A percentile compares a stretch with the other conserved stretches of the same genome.
phyloP scores from a whole-genome alignment of 805 yeast species.

The Metschnikowia chrysomelidarum region DNA sequence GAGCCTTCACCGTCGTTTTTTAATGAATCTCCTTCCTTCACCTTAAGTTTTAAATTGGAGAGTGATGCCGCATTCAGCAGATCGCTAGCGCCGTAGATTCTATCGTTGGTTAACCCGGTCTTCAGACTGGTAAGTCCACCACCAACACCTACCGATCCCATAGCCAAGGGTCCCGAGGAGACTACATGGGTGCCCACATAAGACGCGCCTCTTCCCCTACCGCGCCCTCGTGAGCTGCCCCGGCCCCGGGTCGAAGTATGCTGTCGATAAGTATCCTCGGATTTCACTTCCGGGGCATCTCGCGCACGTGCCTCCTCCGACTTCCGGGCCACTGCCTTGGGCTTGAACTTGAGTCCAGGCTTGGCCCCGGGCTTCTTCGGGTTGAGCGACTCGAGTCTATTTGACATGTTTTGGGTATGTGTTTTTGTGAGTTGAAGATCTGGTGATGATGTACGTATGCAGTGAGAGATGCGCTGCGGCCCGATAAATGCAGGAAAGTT shows the following conservation, averaged over 20 bases:
- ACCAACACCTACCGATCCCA: conserved; percentile 55
- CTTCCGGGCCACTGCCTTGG: conserved; percentile 83
- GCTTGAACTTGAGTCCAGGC: conserved; percentile 72
- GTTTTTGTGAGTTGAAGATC: too few species aligned
- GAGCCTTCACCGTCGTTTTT: conserved; percentile 19
- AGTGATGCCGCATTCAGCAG: conserved; percentile 40
- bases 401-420: conserved; percentile 28
- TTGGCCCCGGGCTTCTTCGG: conserved; percentile 37
- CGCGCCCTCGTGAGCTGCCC: conserved; percentile 32
- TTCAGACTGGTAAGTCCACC: conserved; percentile 25
- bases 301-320: conserved; percentile 81
- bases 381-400: conserved; percentile 42
- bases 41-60: conserved; percentile 33
- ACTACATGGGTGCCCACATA: conserved; percentile 60
- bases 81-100: conserved; percentile 44
- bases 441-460: too few species aligned
- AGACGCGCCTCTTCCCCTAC: conserved; percentile 37
- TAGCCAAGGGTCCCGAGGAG: conserved; percentile 70
- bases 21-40: conserved; percentile 12
- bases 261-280: conserved; percentile 23
- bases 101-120: conserved; percentile 27
- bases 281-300: conserved; percentile 57
- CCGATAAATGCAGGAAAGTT: too few species aligned
- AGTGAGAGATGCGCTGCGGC: too few species aligned
- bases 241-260: conserved; percentile 20